These are phyloP conservation scores for Raddia distichophylla DNA, from an alignment of 176 grass and related monocot genomes.

Conservation along the genomic window DNA sequence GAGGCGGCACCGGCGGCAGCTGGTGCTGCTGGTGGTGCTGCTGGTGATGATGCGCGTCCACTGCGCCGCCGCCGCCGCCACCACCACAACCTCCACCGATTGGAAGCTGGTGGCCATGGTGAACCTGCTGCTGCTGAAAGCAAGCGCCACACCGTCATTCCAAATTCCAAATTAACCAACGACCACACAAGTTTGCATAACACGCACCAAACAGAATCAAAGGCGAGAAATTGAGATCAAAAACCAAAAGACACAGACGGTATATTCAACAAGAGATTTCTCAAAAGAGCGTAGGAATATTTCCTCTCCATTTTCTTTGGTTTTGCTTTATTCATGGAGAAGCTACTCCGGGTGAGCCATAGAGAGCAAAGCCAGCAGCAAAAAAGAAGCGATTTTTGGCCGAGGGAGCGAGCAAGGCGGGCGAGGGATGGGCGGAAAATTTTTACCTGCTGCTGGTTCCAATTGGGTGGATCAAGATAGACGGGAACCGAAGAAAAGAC, in stretches of 20 bases:
- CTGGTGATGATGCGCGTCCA: slow-evolving; percentile 37
- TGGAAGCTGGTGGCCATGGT: slow-evolving; percentile 45
- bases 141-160: slow-evolving; percentile 38
- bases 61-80: neutral
- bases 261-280: slow-evolving; percentile 60
- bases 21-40: slow-evolving; percentile 46
- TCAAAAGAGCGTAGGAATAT: slow-evolving; percentile 59
- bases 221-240: slow-evolving; percentile 37
- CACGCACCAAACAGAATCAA: slow-evolving; percentile 37
- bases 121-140: slow-evolving; percentile 61
- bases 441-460: slow-evolving; percentile 80
- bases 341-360: slow-evolving; percentile 21
- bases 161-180: slow-evolving; percentile 23
- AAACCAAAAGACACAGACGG: slow-evolving; percentile 30
- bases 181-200: slow-evolving; percentile 14
- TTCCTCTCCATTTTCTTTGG: slow-evolving; percentile 50
- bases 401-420: neutral
- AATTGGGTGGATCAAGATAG: slow-evolving; percentile 94
- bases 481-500: slow-evolving; percentile 90
- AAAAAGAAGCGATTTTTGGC: slow-evolving; percentile 15
- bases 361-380: slow-evolving; percentile 13
- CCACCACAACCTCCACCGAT: neutral
- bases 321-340: slow-evolving; percentile 74
- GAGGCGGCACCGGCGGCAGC: slow-evolving; percentile 29
- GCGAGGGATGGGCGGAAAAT: slow-evolving; percentile 2